Evolutionary conservation across 2,329 filamentous ascomycete genomes (phyloP).

Genomic region (Trichoderma sp.): DNA sequence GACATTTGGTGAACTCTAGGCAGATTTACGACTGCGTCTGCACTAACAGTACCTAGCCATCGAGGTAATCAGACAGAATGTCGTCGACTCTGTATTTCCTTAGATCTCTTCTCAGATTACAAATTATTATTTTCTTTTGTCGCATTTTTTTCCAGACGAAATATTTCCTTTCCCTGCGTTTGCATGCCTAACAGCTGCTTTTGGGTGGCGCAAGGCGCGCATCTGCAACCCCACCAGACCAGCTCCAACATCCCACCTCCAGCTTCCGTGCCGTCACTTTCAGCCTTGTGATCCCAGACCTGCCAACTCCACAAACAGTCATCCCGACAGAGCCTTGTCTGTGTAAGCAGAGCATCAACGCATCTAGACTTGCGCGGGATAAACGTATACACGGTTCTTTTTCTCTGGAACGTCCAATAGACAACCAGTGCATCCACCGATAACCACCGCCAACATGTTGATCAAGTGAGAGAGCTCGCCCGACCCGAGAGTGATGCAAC

Average conservation of each 20-base stretch:
- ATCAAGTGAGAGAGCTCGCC: slow-evolving; percentile 50
- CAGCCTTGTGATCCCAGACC: slow-evolving; percentile 6
- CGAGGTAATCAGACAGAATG: neutral
- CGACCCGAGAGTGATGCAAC: neutral
- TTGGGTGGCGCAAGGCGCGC: neutral
- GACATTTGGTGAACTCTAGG: neutral
- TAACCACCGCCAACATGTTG: slow-evolving; percentile 37
- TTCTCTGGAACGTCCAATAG: neutral
- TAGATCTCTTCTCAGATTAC: neutral
- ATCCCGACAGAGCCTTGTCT: neutral
- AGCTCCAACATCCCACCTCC: slow-evolving; percentile 11
- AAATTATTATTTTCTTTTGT: neutral
- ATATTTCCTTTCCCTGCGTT: neutral
- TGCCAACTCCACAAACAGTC: neutral
- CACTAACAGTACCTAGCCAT: neutral
- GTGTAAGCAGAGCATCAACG: neutral
- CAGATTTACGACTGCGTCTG: neutral
- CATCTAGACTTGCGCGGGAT: neutral
- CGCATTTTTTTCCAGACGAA: neutral
- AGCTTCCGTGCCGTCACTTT: slow-evolving; percentile 19
- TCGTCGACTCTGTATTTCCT: neutral
- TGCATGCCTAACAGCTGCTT: neutral
- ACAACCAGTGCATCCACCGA: neutral
- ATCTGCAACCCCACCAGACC: slow-evolving; percentile 16
- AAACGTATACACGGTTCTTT: neutral